Evolutionary conservation across 2,329 filamentous ascomycete genomes (phyloP), one percentile per base, ranked within the genome.

Genomic region (Hymenoscyphus salicellus): DNA sequence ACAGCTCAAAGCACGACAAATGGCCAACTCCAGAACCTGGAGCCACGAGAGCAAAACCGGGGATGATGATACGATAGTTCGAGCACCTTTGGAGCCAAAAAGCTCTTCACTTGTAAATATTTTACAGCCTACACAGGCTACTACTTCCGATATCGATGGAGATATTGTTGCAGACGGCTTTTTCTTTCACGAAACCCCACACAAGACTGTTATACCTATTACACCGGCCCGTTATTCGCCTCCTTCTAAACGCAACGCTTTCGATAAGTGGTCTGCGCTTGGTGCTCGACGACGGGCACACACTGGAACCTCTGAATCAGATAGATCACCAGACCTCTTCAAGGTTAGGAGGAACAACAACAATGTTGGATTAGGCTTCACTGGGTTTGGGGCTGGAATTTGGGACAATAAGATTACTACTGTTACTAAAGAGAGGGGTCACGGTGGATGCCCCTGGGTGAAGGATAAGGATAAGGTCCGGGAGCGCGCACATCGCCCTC

Each of bases 261-360:
- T 91, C 61, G 94, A 97, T 78, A 97, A 96, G 77, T 98, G 94
- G 94, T 87, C 90, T 28, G 91, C 88, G 14, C 83, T 98, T 58
- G 94, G 94, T 68, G 90, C 96, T 23, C 89, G 90, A 72, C 86
- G 94, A 63, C 88, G 93, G 66, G 91, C 86, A 65, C 86, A 84
- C 74, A 80, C 77, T 33, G 83, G 84, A 57, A 77, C 79, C 57
- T 80, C 82, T 66, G 79, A 84, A 70, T 67, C 79, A 32, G 79
- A 81, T 43, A 84, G 82, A 75, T 80, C 81, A 69, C 81, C 82
- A 56, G 81, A 83, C 62, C 66, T 72, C 56, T 77, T 73, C 69
- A 81, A 79, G 72, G 81, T 80, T 72, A 75, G 76, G 63, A 81
- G 83, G 77, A 72, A 72, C 66, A 38, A 38, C 28, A 30, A 30